Percentiles rank a stretch among this genome's conserved stretches.
Evolutionary conservation across 2,329 filamentous ascomycete species (phyloP).

Genomic region (Aspergillus neotritici): DNA sequence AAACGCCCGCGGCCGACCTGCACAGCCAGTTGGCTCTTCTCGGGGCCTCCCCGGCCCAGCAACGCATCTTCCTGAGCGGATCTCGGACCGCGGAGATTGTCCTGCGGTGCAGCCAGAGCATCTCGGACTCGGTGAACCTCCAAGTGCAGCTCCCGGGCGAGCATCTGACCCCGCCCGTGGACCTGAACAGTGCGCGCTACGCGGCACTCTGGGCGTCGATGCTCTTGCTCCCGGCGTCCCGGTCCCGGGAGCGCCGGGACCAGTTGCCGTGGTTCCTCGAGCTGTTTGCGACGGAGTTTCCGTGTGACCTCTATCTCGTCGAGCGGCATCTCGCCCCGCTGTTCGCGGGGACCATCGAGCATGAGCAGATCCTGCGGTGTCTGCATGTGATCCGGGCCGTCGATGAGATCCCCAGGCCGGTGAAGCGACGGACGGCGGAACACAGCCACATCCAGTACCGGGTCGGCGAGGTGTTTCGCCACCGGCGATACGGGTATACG

Average conservation of each 20-base stretch:
- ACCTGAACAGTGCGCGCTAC: conserved; percentile 61
- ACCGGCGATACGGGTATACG: conserved; percentile 71
- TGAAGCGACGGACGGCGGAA: conserved; percentile 33
- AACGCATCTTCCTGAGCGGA: conserved; percentile 54
- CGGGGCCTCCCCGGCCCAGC: conserved; percentile 37
- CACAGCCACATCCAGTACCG: conserved; percentile 54
- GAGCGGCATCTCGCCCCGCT: conserved; percentile 63
- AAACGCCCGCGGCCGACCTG: conserved; percentile 59
- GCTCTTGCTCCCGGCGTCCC: conserved; percentile 42
- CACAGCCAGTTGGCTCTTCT: conserved; percentile 54
- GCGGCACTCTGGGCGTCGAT: conserved; percentile 66
- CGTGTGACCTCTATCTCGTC: conserved; percentile 67
- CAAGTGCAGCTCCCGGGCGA: conserved; percentile 31
- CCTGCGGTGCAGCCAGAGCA: conserved; percentile 72
- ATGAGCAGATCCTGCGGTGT: conserved; percentile 49
- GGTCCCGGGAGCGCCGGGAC: conserved; percentile 51
- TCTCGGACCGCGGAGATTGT: conserved; percentile 63
- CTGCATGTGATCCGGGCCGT: conserved; percentile 52
- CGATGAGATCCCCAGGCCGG: conserved; percentile 51
- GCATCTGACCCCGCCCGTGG: conserved; percentile 34
- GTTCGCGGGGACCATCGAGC: conserved; percentile 48
- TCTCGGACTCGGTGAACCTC: conserved; percentile 64
- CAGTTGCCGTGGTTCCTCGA: conserved; percentile 61
- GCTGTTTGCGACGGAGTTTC: conserved; percentile 59
- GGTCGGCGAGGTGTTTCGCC: conserved; percentile 78